A percentile compares a stretch with the other conserved stretches of the same genome.
Conservation (phyloP, 2,329 filamentous ascomycete genomes). For the Ampelomyces quisqualis region DNA sequence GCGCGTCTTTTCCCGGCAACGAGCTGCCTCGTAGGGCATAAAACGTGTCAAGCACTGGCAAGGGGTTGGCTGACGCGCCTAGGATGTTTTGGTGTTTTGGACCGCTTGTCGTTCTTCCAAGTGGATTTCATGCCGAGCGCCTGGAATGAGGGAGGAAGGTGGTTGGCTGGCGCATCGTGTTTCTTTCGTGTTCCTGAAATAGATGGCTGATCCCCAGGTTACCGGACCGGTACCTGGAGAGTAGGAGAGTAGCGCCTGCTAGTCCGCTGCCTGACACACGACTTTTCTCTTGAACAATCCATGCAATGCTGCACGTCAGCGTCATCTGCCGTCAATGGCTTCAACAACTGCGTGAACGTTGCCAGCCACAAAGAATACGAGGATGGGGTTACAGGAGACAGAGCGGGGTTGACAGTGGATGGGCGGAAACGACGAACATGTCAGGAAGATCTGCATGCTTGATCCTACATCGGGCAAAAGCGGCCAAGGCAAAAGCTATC, state of each 20-base stretch:
- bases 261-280: neutral
- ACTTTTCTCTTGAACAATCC: neutral
- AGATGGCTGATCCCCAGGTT: constrained; percentile 2
- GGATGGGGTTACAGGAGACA: neutral
- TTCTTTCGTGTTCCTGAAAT: constrained; percentile 5
- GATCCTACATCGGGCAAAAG: neutral
- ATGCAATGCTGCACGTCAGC: neutral
- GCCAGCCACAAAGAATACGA: constrained; percentile 2
- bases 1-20: constrained; percentile 9
- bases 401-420: too few relatives aligned
- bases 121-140: neutral
- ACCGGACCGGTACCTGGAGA: too few relatives aligned
- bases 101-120: neutral
- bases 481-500: neutral
- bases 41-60: neutral
- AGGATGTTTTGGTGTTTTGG: neutral
- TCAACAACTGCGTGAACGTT: neutral
- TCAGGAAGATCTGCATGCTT: constrained; percentile 1
- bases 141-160: constrained; percentile 1
- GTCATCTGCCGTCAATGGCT: neutral
- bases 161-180: constrained; percentile 2
- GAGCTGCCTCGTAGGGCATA: constrained; percentile 5
- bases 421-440: neutral
- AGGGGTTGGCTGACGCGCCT: constrained; percentile 1
- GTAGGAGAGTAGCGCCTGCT: neutral